Evolutionary conservation across 2,329 filamentous ascomycete genomes (phyloP).

Genomic region (Aspergillus viridinutans): DNA sequence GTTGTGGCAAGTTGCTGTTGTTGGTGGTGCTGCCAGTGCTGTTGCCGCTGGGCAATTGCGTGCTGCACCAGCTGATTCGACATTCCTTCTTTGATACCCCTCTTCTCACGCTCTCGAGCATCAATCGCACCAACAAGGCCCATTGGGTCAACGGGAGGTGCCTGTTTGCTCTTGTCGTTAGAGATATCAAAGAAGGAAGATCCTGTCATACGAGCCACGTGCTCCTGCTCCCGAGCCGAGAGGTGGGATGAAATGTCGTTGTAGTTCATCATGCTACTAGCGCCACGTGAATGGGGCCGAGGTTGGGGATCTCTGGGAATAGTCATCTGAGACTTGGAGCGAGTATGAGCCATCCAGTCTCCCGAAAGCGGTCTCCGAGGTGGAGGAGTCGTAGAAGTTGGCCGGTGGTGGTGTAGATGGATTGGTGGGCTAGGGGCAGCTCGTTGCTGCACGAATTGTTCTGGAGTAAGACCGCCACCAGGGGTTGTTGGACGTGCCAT

Average conservation of each 20-base stretch:
- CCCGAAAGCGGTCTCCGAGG: slow-evolving; percentile 32
- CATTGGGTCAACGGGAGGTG: slow-evolving; percentile 47
- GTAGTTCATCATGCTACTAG: slow-evolving; percentile 48
- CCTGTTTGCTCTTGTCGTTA: slow-evolving; percentile 48
- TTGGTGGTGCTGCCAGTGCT: slow-evolving; percentile 45
- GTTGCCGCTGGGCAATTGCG: slow-evolving; percentile 66
- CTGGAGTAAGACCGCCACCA: slow-evolving; percentile 61
- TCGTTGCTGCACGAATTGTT: slow-evolving; percentile 80
- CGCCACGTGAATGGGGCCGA: slow-evolving; percentile 53
- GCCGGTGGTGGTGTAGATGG: slow-evolving; percentile 56
- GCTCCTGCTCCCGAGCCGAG: slow-evolving; percentile 84
- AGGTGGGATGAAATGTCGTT: slow-evolving; percentile 57
- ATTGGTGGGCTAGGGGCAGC: slow-evolving; percentile 55
- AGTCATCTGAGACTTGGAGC: slow-evolving; percentile 32
- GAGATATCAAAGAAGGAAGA: slow-evolving; percentile 69
- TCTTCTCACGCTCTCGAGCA: slow-evolving; percentile 71
- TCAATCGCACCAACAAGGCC: slow-evolving; percentile 77
- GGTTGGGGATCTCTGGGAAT: slow-evolving; percentile 19
- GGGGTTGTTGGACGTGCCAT: slow-evolving; percentile 50
- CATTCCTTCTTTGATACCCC: slow-evolving; percentile 64
- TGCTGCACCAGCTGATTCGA: slow-evolving; percentile 69
- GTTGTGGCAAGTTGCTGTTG: slow-evolving; percentile 32
- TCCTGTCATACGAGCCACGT: slow-evolving; percentile 77
- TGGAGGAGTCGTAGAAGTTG: slow-evolving; percentile 50
- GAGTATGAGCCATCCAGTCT: slow-evolving; percentile 35